These are phyloP conservation scores for Saccharomycopsis olivae DNA, from an alignment of 805 yeast genomes.

Conservation along the genomic window DNA sequence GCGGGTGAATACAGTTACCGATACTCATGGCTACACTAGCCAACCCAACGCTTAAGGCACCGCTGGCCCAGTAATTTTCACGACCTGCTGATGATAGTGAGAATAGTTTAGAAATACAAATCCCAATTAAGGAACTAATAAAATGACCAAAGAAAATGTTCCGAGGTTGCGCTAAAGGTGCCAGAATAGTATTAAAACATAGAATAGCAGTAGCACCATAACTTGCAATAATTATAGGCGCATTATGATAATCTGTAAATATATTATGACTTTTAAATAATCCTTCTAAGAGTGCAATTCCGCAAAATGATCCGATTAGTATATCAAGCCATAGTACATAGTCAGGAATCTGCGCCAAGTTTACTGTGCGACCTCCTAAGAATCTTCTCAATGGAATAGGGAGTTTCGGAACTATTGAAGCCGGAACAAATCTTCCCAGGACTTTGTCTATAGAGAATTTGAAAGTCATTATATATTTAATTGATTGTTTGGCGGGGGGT, in stretches of 20 bases:
- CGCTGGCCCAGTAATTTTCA: conserved; percentile 44
- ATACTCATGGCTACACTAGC: conserved; percentile 44
- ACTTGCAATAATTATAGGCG: conserved; percentile 41
- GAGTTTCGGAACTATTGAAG: conserved; percentile 23
- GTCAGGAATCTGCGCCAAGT: conserved; percentile 25
- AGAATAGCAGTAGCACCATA: conserved; percentile 58
- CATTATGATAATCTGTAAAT: conserved; percentile 27
- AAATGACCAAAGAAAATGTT: conserved; percentile 48
- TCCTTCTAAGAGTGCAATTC: conserved; percentile 36
- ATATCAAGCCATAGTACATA: conserved; percentile 37
- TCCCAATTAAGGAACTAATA: conserved; percentile 40
- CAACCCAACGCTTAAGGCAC: conserved; percentile 45
- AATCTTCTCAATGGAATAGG: conserved; percentile 29
- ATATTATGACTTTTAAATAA: conserved; percentile 31
- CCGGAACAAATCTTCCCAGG: conserved; percentile 2
- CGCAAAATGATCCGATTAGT: conserved; percentile 35
- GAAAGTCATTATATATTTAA: conserved; percentile 2
- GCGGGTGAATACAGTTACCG: conserved; percentile 54
- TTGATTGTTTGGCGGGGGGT: too few species aligned
- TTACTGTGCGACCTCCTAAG: conserved; percentile 27
- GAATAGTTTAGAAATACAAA: conserved; percentile 45
- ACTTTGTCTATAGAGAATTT: conserved; percentile 8
- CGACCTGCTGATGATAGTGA: conserved; percentile 32
- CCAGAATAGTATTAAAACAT: conserved; percentile 41
- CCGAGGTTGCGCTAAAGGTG: conserved; percentile 59